Percentiles rank a stretch among this genome's conserved stretches.
These are phyloP conservation scores for Diutina ranongensis DNA, from an alignment of 1,139 yeast species.

Conservation along the genomic window DNA sequence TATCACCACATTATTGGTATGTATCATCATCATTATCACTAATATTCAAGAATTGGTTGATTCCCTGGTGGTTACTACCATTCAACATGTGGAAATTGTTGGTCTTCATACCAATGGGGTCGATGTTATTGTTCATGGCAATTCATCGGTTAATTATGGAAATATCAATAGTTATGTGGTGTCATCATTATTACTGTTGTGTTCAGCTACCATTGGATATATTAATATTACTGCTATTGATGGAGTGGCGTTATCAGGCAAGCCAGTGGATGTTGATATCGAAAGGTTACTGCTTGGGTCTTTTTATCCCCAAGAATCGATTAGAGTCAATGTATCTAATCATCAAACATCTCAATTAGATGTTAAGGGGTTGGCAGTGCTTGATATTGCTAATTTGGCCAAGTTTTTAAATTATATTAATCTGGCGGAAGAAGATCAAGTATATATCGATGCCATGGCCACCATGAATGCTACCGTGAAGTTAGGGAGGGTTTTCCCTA, in stretches of 20 bases:
- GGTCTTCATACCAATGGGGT: constrained; percentile 4
- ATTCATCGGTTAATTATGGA: neutral
- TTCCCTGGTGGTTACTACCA: too few relatives aligned
- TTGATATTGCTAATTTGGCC: neutral
- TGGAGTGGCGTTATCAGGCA: neutral
- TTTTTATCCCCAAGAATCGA: neutral
- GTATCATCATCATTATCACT: too few relatives aligned
- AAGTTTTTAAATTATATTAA: neutral
- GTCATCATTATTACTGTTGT: neutral
- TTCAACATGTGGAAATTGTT: too few relatives aligned
- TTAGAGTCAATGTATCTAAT: neutral
- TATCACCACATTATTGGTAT: neutral
- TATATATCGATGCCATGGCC: neutral
- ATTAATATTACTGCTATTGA: neutral
- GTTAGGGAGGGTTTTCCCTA: neutral
- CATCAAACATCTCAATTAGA: neutral
- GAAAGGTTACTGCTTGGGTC: neutral
- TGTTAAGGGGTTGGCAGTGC: neutral
- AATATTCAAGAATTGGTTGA: too few relatives aligned
- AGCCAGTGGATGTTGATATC: neutral
- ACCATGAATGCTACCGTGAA: neutral
- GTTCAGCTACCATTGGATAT: neutral
- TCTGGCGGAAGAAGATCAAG: neutral
- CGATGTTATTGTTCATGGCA: neutral
- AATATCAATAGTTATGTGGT: neutral